Base-by-base conservation (phyloP, 768 basidiomycete species). In the Amanita polypyramis region DNA sequence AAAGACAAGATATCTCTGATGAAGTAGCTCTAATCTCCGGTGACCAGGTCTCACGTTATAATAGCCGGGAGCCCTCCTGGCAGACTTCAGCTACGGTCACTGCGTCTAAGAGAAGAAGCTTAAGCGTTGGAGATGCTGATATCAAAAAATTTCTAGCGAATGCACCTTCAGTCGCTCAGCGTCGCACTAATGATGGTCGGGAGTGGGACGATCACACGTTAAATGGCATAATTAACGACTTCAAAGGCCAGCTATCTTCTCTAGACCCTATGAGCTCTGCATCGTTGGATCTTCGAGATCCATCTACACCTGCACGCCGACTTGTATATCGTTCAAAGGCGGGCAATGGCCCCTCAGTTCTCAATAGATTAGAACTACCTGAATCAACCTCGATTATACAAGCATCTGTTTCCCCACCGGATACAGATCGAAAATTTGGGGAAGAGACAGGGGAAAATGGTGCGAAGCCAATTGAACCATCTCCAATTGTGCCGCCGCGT, bases 81-180 rank as follows among this genome's bases (percentile, higher is more conserved):
- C 58, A 59, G 37, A 58, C 60, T 15, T 62, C 59, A 33, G 45
- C 54, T 14, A 51, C 56, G 15, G 53, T 55, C 9, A 60, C 54
- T 48, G 61, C 55, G 43, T 61, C 60, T 52, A 80, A 82, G 55
- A 75, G 82, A 54, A 68, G 85, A 51, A 87, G 84, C 58, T 76
- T 81, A 75, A 88, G 85, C 54, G 76, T 84, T 44, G 75, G 82
- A 43, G 78, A 84, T 57, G 71, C 72, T 5, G 83, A 84, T 33
- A 55, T 75, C 42, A 72, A 76, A 59, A 72, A 72, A 52, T 59
- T 65, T 2, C 60, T 68, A 50, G 47, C 65, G 2, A 59, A 68
- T 39, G 54, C 69, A 17, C 60, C 70, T 30, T 56, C 70, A 5
- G 35, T 49, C 35, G 52, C 52, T 12, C 55, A 55, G 27, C 38